Evolutionary conservation across 345 rosid genomes (phyloP).

Genomic region (Cochlearia excelsa): DNA sequence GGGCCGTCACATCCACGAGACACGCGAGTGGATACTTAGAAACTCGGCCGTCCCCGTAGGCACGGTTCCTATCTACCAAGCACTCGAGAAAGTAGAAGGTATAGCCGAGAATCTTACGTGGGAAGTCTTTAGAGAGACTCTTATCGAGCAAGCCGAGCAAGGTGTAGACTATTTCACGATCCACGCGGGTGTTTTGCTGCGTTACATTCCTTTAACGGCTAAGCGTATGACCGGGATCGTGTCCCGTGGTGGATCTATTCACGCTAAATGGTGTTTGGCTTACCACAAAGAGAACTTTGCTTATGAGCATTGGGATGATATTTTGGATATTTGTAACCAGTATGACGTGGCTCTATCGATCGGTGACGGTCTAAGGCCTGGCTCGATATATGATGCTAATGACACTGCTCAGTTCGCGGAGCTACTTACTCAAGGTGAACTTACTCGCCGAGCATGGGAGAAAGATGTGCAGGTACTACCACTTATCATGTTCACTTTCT

Average conservation of each 20-base stretch:
- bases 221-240: slow-evolving; percentile 97
- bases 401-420: slow-evolving; percentile 98
- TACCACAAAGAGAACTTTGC: slow-evolving; percentile 98
- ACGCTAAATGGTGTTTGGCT: slow-evolving; percentile 97
- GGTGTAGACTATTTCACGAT: slow-evolving; percentile 98
- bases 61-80: slow-evolving; percentile 95
- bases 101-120: slow-evolving; percentile 90
- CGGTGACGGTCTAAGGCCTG: slow-evolving; percentile 96
- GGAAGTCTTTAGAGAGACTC: slow-evolving; percentile 90
- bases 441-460: slow-evolving; percentile 96
- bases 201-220: slow-evolving; percentile 90
- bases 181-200: slow-evolving; percentile 89
- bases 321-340: slow-evolving; percentile 91
- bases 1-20: slow-evolving; percentile 97
- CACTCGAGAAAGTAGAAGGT: slow-evolving; percentile 92
- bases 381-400: slow-evolving; percentile 97
- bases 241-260: slow-evolving; percentile 97
- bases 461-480: slow-evolving; percentile 85
- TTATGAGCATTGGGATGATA: slow-evolving; percentile 98
- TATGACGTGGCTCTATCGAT: slow-evolving; percentile 94
- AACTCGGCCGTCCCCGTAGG: slow-evolving; percentile 98
- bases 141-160: slow-evolving; percentile 97
- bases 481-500: not conserved
- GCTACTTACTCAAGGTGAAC: slow-evolving; percentile 97
- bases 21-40: slow-evolving; percentile 92